Evolutionary conservation across 108 stramenopile genomes (phyloP).

Genomic region (Bacterosira constricta): DNA sequence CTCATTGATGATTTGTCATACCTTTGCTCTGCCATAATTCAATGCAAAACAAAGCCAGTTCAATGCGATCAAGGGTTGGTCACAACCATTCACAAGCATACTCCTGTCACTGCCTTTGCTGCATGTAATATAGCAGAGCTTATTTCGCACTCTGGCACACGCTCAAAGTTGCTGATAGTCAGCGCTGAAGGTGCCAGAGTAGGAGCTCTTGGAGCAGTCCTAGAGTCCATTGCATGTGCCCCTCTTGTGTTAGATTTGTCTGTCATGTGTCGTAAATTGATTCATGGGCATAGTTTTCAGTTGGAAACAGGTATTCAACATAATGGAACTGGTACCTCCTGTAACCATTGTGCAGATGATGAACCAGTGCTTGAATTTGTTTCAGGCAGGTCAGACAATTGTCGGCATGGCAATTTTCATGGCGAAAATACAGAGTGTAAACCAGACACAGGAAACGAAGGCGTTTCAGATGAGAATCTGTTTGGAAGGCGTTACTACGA

Average conservation of each 20-base stretch:
- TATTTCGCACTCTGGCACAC: conserved; percentile 46
- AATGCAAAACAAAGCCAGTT: conserved; percentile 9
- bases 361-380: too few species aligned
- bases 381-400: too few species aligned
- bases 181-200: conserved; percentile 5
- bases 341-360: too few species aligned
- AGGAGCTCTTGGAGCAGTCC: conserved; percentile 18
- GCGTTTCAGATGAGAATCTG: background rate
- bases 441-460: background rate
- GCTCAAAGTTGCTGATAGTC: conserved; percentile 26
- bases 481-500: conserved; percentile 16
- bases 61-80: background rate
- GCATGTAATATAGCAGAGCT: conserved; percentile 58
- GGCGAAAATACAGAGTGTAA: conserved; percentile 1
- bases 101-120: conserved; percentile 39
- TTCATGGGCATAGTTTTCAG: background rate
- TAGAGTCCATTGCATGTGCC: conserved; percentile 46
- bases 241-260: background rate
- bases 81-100: conserved; percentile 14
- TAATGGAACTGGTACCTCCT: too few species aligned
- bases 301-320: background rate
- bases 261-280: conserved; percentile 4
- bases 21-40: conserved; percentile 62
- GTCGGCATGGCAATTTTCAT: background rate
- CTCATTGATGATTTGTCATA: conserved; percentile 76